Percentiles rank a stretch among this genome's conserved stretches.
These are phyloP conservation scores for Geotrichum reessii DNA, from an alignment of 1,139 yeast species.

Conservation along the genomic window DNA sequence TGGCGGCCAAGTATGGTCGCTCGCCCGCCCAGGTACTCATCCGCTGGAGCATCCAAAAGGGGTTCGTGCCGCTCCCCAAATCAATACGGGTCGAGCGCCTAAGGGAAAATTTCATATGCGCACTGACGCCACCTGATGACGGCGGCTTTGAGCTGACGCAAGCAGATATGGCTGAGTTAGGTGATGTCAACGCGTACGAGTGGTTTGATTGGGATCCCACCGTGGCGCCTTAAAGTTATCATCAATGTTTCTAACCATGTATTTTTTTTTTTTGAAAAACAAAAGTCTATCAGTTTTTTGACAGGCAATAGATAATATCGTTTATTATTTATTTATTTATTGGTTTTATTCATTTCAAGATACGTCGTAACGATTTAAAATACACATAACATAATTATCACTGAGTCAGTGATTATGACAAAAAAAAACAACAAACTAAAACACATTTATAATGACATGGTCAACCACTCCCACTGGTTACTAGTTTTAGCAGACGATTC, in stretches of 20 bases:
- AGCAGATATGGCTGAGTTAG: conserved; percentile 32
- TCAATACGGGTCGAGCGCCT: conserved; percentile 51
- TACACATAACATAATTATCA: too few species aligned
- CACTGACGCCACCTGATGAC: conserved; percentile 22
- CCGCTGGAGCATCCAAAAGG: conserved; percentile 40
- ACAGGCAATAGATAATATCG: too few species aligned
- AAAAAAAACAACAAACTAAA: neutral
- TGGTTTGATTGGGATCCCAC: conserved; percentile 21
- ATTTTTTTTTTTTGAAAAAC: too few species aligned
- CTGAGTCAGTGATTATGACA: neutral
- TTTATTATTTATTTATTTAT: too few species aligned
- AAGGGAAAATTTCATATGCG: conserved; percentile 42
- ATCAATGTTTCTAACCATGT: too few species aligned
- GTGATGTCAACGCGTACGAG: conserved; percentile 32
- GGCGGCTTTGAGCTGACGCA: conserved; percentile 42
- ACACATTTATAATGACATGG: conserved; percentile 30
- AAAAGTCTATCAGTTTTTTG: too few species aligned
- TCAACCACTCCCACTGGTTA: conserved; percentile 36
- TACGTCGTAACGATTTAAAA: neutral
- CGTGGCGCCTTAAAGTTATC: neutral
- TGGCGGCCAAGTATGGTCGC: conserved; percentile 39
- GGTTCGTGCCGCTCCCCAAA: conserved; percentile 65
- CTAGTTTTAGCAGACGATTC: conserved; percentile 7
- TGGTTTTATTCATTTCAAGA: too few species aligned
- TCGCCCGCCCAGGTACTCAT: conserved; percentile 43